A percentile compares a stretch with the other conserved stretches of the same genome.
These are phyloP conservation scores for Rosellinia necatrix DNA, from an alignment of 2,329 filamentous ascomycete genomes.

Conservation along the genomic window DNA sequence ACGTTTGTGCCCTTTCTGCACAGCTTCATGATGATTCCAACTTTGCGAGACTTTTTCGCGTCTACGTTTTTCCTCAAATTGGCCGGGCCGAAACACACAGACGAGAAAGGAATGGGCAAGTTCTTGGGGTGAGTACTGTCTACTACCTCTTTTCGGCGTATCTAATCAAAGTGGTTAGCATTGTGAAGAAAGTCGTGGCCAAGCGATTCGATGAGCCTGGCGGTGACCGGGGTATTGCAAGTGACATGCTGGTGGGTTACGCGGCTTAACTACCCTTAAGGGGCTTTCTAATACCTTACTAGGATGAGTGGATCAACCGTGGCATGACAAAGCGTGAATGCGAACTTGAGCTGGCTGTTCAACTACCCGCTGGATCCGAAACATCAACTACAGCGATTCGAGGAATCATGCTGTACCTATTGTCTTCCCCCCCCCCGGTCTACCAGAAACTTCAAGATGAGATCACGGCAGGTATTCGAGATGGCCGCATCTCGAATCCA, in stretches of 20 bases:
- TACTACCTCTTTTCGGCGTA: background rate
- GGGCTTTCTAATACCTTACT: background rate
- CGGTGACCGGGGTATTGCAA: background rate
- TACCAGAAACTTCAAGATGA: conserved; percentile 31
- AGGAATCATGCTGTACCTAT: conserved; percentile 29
- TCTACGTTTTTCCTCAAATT: conserved; percentile 32
- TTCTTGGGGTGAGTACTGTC: conserved; percentile 30
- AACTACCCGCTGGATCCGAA: conserved; percentile 34
- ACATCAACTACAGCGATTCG: conserved; percentile 33
- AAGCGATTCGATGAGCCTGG: conserved; percentile 25
- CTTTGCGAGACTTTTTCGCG: conserved; percentile 30
- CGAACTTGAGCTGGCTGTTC: conserved; percentile 34
- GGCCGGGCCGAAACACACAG: conserved; percentile 32
- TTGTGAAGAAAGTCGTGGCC: conserved; percentile 28
- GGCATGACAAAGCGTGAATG: conserved; percentile 33
- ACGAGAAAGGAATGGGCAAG: conserved; percentile 33
- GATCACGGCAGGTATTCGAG: conserved; percentile 25
- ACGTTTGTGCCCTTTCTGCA: conserved; percentile 31
- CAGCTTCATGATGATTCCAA: conserved; percentile 32
- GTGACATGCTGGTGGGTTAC: conserved; percentile 33
- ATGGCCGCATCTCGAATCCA: conserved; percentile 32
- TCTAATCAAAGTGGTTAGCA: conserved; percentile 20
- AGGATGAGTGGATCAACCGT: conserved; percentile 37
- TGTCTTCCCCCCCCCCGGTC: conserved; percentile 28
- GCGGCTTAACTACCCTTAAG: background rate